Percentiles rank a stretch among this genome's conserved stretches.
Evolutionary conservation across 768 basidiomycete genomes (phyloP).

Genomic region (Serendipita sp.): DNA sequence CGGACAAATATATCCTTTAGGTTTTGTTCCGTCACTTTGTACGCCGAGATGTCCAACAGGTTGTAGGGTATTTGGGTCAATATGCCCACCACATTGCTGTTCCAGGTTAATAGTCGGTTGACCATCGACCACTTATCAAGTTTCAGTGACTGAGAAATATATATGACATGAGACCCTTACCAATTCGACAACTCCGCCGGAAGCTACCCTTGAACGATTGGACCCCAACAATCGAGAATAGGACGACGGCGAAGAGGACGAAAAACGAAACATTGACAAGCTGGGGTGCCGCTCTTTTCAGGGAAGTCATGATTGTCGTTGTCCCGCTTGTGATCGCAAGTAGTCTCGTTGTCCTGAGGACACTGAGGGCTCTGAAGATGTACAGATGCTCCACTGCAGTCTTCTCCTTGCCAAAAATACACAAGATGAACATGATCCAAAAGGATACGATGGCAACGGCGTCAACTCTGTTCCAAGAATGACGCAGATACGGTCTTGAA

Average conservation of each 20-base stretch:
- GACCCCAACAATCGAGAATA: conserved; percentile 91
- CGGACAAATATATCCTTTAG: conserved; percentile 84
- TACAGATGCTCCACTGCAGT: conserved; percentile 54
- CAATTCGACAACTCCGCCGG: conserved; percentile 26
- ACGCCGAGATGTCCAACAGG: conserved; percentile 27
- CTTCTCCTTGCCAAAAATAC: conserved; percentile 50
- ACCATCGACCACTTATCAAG: conserved; percentile 24
- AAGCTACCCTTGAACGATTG: conserved; percentile 84
- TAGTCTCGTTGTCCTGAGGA: conserved; percentile 66
- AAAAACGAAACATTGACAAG: conserved; percentile 83
- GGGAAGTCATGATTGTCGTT: conserved; percentile 80
- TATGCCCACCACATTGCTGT: conserved; percentile 69
- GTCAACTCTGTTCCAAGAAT: conserved; percentile 87
- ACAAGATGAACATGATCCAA: conserved; percentile 70
- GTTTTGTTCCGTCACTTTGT: conserved; percentile 25
- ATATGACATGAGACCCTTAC: conserved; percentile 6
- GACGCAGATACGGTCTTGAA: conserved; percentile 73
- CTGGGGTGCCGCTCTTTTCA: conserved; percentile 83
- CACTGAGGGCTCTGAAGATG: conserved; percentile 76
- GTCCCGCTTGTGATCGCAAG: conserved; percentile 85
- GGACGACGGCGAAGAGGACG: conserved; percentile 70
- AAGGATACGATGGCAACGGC: conserved; percentile 72
- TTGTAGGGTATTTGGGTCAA: conserved; percentile 42
- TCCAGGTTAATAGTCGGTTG: conserved; percentile 32
- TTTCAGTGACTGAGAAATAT: neutral